Conservation (phyloP, 768 basidiomycete genomes). For the Amanita rubescens region DNA sequence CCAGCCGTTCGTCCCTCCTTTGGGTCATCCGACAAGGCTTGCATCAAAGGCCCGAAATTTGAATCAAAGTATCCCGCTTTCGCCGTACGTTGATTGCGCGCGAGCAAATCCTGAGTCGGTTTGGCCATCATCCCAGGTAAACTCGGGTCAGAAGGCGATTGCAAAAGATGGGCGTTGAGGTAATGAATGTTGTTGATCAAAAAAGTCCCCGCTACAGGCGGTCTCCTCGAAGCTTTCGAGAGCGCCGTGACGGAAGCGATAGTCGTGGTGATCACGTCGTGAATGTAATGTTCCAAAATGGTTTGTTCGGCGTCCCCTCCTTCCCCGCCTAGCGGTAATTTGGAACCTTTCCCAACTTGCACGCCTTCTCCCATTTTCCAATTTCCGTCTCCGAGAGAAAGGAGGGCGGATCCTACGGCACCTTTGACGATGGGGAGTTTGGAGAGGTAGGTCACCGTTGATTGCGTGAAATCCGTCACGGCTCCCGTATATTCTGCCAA, state of each 20-base stretch:
- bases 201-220: constrained; percentile 67
- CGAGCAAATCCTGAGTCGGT: constrained; percentile 53
- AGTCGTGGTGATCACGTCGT: constrained; percentile 66
- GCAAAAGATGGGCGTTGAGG: constrained; percentile 51
- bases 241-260: constrained; percentile 54
- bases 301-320: constrained; percentile 49
- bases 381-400: constrained; percentile 77
- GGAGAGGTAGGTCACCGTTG: constrained; percentile 61
- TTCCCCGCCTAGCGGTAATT: no score
- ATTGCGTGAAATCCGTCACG: constrained; percentile 45
- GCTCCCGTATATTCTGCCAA: no score
- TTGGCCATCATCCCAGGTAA: constrained; percentile 50
- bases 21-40: constrained; percentile 56
- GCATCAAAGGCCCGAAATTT: constrained; percentile 75
- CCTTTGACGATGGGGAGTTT: constrained; percentile 61
- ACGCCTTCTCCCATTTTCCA: constrained; percentile 90
- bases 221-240: constrained; percentile 51
- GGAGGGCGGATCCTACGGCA: constrained; percentile 58
- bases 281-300: constrained; percentile 68
- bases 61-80: constrained; percentile 82
- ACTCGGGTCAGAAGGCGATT: constrained; percentile 39
- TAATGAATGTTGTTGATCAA: constrained; percentile 75
- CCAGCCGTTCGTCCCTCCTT: constrained; percentile 53
- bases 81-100: constrained; percentile 68
- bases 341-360: constrained; percentile 44